These are phyloP conservation scores for Opeltia flavorubescens DNA, from an alignment of 495 filamentous ascomycete species.

Conservation along the genomic window DNA sequence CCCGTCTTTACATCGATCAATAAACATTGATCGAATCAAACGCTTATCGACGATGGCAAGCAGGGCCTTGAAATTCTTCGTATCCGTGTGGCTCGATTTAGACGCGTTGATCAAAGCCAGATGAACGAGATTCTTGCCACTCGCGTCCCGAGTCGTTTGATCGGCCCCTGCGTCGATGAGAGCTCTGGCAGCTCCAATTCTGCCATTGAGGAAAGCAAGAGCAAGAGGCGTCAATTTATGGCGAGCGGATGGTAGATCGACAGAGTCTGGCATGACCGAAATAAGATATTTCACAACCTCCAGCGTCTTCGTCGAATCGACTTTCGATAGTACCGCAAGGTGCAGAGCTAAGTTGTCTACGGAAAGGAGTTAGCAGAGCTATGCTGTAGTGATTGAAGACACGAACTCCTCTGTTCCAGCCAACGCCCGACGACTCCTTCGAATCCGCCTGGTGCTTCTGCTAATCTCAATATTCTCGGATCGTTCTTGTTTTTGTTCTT, in stretches of 20 bases:
- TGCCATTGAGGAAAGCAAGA: slow-evolving; percentile 38
- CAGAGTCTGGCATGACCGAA: slow-evolving; percentile 36
- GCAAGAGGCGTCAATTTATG: slow-evolving; percentile 47
- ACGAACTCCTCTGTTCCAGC: slow-evolving; percentile 39
- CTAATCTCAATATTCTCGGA: slow-evolving; percentile 38
- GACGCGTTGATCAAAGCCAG: slow-evolving; percentile 24
- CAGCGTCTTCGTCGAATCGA: slow-evolving; percentile 24
- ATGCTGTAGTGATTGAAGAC: background rate
- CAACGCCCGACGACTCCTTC: slow-evolving; percentile 45
- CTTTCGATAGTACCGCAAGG: slow-evolving; percentile 39
- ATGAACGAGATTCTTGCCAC: slow-evolving; percentile 47
- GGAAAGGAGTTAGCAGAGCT: background rate
- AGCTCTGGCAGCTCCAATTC: slow-evolving; percentile 36
- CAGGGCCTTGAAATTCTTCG: slow-evolving; percentile 24
- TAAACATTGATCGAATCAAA: slow-evolving; percentile 29
- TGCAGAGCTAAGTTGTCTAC: slow-evolving; percentile 51
- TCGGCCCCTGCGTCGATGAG: slow-evolving; percentile 52
- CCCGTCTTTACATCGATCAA: slow-evolving; percentile 26
- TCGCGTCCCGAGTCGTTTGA: slow-evolving; percentile 37
- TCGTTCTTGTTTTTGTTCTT: slow-evolving; percentile 41
- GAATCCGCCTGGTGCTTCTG: slow-evolving; percentile 37
- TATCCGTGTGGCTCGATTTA: slow-evolving; percentile 5
- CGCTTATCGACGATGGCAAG: slow-evolving; percentile 39
- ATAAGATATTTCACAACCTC: slow-evolving; percentile 49
- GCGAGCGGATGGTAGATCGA: slow-evolving; percentile 39